Evolutionary conservation across 768 basidiomycete species (phyloP), one percentile per base, ranked within the genome.

Genomic region (Tricholoma saponaceum): DNA sequence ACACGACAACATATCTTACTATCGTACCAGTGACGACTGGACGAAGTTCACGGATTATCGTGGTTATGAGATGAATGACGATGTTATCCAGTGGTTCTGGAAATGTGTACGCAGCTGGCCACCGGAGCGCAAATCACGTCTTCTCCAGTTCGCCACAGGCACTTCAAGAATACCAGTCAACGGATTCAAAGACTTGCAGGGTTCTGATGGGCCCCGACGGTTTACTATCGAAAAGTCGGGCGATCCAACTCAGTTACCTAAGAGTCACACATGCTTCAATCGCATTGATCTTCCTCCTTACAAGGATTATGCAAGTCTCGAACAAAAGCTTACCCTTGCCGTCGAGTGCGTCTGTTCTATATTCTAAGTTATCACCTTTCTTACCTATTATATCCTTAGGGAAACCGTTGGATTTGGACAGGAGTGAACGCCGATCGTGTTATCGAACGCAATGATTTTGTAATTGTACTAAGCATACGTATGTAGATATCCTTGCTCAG

Each of bases 41-140:
- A 92, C 89, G 69, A 98, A 98, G 77, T 97, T 95, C 75, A 99
- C 97, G 35, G 97, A 98, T 71, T 98, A 98, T 75, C 89, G 96
- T 62, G 96, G 94, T 14, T 96, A 95, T 68, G 92, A 95, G 74
- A 86, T 92, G 74, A 90, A 89, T 66, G 94, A 96, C 68, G 93
- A 96, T 67, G 92, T 95, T 50, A 95, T 99, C 56, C 94, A 98
- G 69, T 99, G 97, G 97, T 99, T 99, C 88, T 99, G 97, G 97
- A 94, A 98, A 76, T 95, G 93, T 66, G 92, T 99, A 46, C 89
- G 92, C 63, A 86, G 89, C 65, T 99, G 97, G 97, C 96, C 97
- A 10, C 87, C 96, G 0, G 97, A 99, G 78, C 89, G 95, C 74
- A 99, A 99, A 78, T 95, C 92, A 13, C 91, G 96, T 30, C 74